These are phyloP conservation scores for Apiospora pterosperma DNA, from an alignment of 2,329 filamentous ascomycete genomes.

Conservation along the genomic window DNA sequence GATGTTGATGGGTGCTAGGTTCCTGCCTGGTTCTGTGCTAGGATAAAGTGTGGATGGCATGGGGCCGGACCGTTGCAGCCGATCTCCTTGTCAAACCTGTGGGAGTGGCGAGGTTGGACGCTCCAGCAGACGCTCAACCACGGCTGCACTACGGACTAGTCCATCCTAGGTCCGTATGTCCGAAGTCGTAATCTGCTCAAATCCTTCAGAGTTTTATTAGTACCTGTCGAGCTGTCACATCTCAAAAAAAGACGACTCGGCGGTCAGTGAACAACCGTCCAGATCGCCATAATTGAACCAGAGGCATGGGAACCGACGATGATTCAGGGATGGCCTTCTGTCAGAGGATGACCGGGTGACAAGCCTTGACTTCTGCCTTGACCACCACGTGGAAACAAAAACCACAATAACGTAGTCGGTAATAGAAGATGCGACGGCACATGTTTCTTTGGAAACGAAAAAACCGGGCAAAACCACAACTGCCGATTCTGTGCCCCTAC, in stretches of 20 bases:
- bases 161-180: no score
- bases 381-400: background rate
- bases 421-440: background rate
- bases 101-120: no score
- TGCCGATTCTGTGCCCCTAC: background rate
- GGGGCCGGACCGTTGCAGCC: no score
- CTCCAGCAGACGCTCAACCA: no score
- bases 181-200: no score
- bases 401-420: no score
- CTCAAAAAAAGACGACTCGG: background rate
- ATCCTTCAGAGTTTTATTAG: no score
- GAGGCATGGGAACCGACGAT: background rate
- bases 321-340: background rate
- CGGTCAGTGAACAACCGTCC: background rate
- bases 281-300: background rate
- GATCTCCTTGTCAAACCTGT: no score
- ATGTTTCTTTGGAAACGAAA: background rate
- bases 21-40: no score
- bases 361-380: background rate
- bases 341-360: background rate
- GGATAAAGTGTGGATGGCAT: no score
- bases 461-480: background rate
- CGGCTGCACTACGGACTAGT: no score
- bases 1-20: no score
- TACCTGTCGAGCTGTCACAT: background rate